Conservation (phyloP, 2,329 filamentous ascomycete species). For the Biscogniauxia marginata region DNA sequence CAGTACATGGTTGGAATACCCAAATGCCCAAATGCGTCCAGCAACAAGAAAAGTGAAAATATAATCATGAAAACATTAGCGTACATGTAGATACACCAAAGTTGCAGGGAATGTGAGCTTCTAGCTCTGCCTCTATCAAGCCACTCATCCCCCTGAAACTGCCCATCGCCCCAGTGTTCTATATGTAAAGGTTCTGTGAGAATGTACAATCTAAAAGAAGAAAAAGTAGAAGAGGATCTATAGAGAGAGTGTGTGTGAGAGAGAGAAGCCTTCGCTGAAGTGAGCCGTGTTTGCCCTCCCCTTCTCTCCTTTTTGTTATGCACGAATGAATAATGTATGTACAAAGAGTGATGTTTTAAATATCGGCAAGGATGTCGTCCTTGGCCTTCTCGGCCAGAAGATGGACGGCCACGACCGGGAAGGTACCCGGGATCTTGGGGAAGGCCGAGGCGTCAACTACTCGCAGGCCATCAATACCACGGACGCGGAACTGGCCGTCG, state of each 20-base stretch:
- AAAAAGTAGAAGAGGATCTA: background rate
- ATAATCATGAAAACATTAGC: background rate
- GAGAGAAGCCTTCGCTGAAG: background rate
- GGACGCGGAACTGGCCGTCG: conserved; percentile 50
- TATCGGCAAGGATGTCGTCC: conserved; percentile 24
- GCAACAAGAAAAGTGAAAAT: background rate
- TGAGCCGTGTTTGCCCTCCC: background rate
- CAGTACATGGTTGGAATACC: background rate
- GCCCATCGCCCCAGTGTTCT: background rate
- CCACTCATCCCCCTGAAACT: background rate
- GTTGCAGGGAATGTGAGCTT: background rate
- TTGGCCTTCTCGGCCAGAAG: conserved; percentile 30
- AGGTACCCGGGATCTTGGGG: conserved; percentile 45
- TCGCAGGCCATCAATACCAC: conserved; percentile 48
- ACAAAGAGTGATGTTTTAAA: background rate
- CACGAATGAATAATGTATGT: background rate
- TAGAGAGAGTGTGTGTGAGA: background rate
- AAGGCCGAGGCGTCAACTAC: conserved; percentile 56
- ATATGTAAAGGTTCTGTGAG: background rate
- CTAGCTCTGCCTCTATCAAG: background rate
- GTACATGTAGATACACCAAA: background rate
- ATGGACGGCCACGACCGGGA: conserved; percentile 27
- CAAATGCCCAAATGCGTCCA: background rate
- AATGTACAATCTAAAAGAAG: background rate
- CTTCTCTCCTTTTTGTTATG: background rate